Base-by-base conservation (phyloP, 345 rosid species). In the Citrus glauca region DNA sequence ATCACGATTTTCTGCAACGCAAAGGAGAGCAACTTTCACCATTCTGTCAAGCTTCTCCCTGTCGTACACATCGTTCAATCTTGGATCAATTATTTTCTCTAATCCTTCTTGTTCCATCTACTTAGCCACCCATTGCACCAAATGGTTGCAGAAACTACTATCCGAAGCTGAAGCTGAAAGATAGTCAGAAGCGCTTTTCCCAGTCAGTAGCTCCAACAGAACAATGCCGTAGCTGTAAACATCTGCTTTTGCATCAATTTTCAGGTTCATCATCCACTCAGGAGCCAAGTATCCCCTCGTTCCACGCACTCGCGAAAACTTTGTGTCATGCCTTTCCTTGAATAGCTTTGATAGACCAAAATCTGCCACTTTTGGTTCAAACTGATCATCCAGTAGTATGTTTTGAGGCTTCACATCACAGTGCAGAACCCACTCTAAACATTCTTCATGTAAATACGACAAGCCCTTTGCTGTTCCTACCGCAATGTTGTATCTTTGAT, bases 191-290 rank as follows among this genome's bases (percentile, higher is more conserved):
- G 82, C 74, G 3, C 42, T 69, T 40, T 40, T 80, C 37, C 85
- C 85, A n/a, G 71, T 77, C 62, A 85, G 30, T 4, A 85, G 57
- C 77, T 82, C 85, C 79, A 85, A 62, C 14, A 82, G 69, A 19
- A 85, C 84, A 19, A 82, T 27, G 2, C 87, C 87, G 72, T 82
- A 85, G 75, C 87, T 85, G 32, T 85, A 85, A 1, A 85, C 85
- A 68, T 85, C 85, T 53, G 73, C 87, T 62, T 85, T 82, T 16
- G 79, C 77, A 25, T 83, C 77, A 20, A 82, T 80, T 20, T 35
- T 64, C 63, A 40, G 61, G 80, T 72, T 81, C 80, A 77, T 69
- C 75, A 63, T 69, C 84, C 78, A 77, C 30, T 81, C 71, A 24
- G 84, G 84, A 45, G 84, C 81, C 72, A 81, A 19, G 64, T 81